phyloP scores from a whole-genome alignment of 352 stramenopile species.

The Elongisporangium anandrum region DNA sequence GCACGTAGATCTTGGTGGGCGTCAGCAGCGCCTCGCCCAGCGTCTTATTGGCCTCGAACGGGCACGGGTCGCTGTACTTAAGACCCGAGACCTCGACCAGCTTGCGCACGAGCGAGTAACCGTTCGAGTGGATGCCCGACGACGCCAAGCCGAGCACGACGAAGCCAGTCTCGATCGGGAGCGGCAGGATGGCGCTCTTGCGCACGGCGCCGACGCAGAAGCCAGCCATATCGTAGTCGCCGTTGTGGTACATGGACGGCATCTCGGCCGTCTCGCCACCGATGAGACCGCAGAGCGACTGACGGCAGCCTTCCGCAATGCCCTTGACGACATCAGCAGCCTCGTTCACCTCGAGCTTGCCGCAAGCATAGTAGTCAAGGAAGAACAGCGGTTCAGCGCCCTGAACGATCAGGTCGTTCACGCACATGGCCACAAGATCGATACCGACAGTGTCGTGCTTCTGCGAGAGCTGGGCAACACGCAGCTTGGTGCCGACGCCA shows the following conservation, averaged over 20 bases:
- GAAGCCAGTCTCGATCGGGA: slow-evolving; percentile 89
- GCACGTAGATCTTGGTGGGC: slow-evolving; percentile 98
- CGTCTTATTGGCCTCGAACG: slow-evolving; percentile 77
- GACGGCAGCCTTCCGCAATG: slow-evolving; percentile 96
- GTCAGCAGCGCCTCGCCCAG: slow-evolving; percentile 94
- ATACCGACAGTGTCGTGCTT: slow-evolving; percentile 97
- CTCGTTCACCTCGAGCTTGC: slow-evolving; percentile 94
- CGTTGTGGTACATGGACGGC: slow-evolving; percentile 97
- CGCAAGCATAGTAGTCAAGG: slow-evolving; percentile 99
- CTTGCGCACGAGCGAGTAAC: slow-evolving; percentile 98
- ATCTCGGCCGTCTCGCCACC: slow-evolving; percentile 98
- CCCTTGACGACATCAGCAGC: slow-evolving; percentile 94
- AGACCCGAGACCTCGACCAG: slow-evolving; percentile 91
- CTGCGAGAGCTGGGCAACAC: slow-evolving; percentile 78
- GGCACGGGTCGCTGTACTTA: slow-evolving; percentile 68
- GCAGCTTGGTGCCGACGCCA: slow-evolving; percentile 98
- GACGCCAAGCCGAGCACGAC: slow-evolving; percentile 94
- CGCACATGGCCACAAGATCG: slow-evolving; percentile 99
- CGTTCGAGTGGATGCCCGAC: slow-evolving; percentile 98
- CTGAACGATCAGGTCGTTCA: slow-evolving; percentile 99
- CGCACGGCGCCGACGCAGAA: slow-evolving; percentile 97
- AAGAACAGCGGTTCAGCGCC: slow-evolving; percentile 99
- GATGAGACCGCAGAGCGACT: slow-evolving; percentile 95
- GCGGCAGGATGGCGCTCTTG: slow-evolving; percentile 77
- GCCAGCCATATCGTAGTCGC: slow-evolving; percentile 98